A percentile compares a stretch with the other conserved stretches of the same genome.
These are phyloP conservation scores for Cicer bijugum DNA, from an alignment of 306 rosid genomes.

Conservation along the genomic window DNA sequence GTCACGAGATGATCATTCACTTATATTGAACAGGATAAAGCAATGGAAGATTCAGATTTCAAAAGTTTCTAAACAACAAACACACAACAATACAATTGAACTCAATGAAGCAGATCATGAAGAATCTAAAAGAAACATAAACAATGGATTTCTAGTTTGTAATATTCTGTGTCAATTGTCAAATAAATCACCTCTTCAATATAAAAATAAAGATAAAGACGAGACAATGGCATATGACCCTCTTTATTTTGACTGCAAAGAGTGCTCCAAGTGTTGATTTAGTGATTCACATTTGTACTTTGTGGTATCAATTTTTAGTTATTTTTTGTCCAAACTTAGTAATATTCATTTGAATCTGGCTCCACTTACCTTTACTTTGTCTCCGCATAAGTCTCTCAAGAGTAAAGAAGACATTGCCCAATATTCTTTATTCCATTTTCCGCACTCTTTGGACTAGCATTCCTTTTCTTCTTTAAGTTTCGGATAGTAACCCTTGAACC, in stretches of 20 bases:
- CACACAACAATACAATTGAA: background rate
- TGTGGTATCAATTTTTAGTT: no score
- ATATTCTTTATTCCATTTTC: constrained; percentile 43
- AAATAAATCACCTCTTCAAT: constrained; percentile 30
- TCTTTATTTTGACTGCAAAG: constrained; percentile 34
- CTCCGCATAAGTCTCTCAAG: background rate
- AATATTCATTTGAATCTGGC: constrained; percentile 30
- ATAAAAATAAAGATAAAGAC: background rate
- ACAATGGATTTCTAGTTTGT: constrained; percentile 13
- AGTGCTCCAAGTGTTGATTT: no score
- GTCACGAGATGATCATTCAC: no score
- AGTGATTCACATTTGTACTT: no score
- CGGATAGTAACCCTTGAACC: constrained; percentile 35
- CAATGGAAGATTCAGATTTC: no score
- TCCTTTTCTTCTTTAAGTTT: constrained; percentile 46
- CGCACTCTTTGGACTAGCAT: constrained; percentile 40
- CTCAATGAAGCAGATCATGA: constrained; percentile 4
- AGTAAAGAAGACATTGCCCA: constrained; percentile 42
- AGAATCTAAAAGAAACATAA: constrained; percentile 19
- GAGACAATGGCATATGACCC: background rate
- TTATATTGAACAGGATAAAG: no score
- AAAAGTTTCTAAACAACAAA: no score
- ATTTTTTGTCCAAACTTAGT: no score
- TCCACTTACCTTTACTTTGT: constrained; percentile 42
- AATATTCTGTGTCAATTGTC: background rate